Conservation (phyloP, 2,329 filamentous ascomycete genomes). For the Sphaerulina vaccinii region DNA sequence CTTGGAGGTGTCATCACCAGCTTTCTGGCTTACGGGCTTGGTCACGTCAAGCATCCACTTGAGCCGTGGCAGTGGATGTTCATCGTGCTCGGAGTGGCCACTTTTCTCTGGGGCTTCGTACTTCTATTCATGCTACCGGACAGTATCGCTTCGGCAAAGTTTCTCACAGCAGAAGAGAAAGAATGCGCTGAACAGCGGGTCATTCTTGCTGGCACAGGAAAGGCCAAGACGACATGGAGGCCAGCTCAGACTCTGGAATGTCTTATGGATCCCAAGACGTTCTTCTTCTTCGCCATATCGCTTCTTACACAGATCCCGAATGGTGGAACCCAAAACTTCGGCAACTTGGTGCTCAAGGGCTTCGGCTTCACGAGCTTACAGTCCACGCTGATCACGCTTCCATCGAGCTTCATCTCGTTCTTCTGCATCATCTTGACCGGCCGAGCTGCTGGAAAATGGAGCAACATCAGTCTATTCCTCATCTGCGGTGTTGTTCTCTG, state of each 20-base stretch:
- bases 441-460: constrained; percentile 24
- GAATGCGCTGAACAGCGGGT: constrained; percentile 19
- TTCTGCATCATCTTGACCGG: constrained; percentile 19
- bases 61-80: constrained; percentile 39
- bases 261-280: constrained; percentile 22
- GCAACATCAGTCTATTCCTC: constrained; percentile 54
- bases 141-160: constrained; percentile 16
- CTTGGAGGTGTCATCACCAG: constrained; percentile 21
- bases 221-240: constrained; percentile 15
- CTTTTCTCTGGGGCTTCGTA: constrained; percentile 24
- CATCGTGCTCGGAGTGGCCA: constrained; percentile 27
- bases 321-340: constrained; percentile 23
- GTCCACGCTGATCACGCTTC: constrained; percentile 21
- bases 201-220: constrained; percentile 17
- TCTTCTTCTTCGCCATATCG: constrained; percentile 23
- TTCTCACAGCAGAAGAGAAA: constrained; percentile 19
- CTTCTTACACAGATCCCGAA: constrained; percentile 25
- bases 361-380: constrained; percentile 25
- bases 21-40: constrained; percentile 34
- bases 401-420: constrained; percentile 22
- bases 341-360: constrained; percentile 22
- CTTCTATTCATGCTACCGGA: constrained; percentile 22
- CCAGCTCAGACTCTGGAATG: constrained; percentile 20
- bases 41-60: constrained; percentile 20
- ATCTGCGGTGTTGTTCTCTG: constrained; percentile 49